Conservation (phyloP, 441 rosid species). For the Euphorbia celastroides region DNA sequence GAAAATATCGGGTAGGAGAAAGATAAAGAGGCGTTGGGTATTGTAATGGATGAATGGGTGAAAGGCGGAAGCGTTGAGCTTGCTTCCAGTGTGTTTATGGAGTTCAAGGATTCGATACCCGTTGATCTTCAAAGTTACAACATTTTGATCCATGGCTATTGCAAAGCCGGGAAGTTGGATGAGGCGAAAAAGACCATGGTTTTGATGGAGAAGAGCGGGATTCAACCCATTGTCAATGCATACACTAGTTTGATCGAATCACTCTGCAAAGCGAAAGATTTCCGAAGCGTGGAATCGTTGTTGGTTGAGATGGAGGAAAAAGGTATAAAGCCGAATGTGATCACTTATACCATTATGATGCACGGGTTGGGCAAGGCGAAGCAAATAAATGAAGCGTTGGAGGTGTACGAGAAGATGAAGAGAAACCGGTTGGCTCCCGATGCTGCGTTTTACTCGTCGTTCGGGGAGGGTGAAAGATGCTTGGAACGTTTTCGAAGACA, state of each 20-base stretch:
- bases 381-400: slow-evolving; percentile 54
- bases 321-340: slow-evolving; percentile 48
- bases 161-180: slow-evolving; percentile 54
- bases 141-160: slow-evolving; percentile 68
- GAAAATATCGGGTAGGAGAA: slow-evolving; percentile 42
- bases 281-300: slow-evolving; percentile 44
- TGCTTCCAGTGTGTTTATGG: slow-evolving; percentile 42
- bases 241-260: slow-evolving; percentile 63
- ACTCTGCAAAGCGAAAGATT: slow-evolving; percentile 57
- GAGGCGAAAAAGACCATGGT: slow-evolving; percentile 50
- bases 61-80: slow-evolving; percentile 58
- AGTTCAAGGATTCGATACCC: slow-evolving; percentile 36
- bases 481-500: slow-evolving; percentile 59
- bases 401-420: slow-evolving; percentile 67
- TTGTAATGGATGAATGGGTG: slow-evolving; percentile 64
- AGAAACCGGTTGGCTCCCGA: slow-evolving; percentile 53
- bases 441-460: slow-evolving; percentile 53
- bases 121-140: slow-evolving; percentile 37
- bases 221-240: slow-evolving; percentile 45
- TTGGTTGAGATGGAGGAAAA: slow-evolving; percentile 59
- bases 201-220: slow-evolving; percentile 44
- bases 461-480: slow-evolving; percentile 69
- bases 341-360: slow-evolving; percentile 61
- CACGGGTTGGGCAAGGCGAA: slow-evolving; percentile 65
- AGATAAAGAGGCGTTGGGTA: slow-evolving; percentile 43